These are phyloP conservation scores for Malassezia globosa DNA, from an alignment of 1,284 basidiomycete genomes.

Conservation along the genomic window DNA sequence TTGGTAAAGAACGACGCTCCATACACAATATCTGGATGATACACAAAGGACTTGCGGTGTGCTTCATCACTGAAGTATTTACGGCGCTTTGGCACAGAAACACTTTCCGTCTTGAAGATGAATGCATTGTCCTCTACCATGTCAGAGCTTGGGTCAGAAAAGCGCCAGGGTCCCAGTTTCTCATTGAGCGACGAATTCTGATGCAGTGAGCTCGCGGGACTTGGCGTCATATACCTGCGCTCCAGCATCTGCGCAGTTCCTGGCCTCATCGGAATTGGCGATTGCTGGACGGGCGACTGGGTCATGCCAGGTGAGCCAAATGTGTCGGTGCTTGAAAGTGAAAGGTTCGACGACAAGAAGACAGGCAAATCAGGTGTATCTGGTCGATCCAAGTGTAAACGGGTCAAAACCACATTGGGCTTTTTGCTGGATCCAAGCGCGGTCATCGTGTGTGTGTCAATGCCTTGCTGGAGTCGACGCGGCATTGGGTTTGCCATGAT, in stretches of 20 bases:
- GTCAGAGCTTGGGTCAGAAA: constrained; percentile 45
- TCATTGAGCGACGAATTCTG: constrained; percentile 26
- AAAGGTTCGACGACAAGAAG: constrained; percentile 5
- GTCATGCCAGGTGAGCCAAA: constrained; percentile 1
- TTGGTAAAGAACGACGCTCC: constrained; percentile 38
- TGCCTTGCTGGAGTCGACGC: constrained; percentile 6
- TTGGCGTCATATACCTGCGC: constrained; percentile 6
- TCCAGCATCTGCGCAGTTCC: neutral
- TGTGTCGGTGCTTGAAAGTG: neutral
- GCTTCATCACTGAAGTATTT: constrained; percentile 46
- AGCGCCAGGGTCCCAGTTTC: constrained; percentile 48
- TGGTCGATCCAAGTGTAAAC: constrained; percentile 2
- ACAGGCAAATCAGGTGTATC: constrained; percentile 9
- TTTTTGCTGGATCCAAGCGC: constrained; percentile 15
- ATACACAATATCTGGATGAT: constrained; percentile 46
- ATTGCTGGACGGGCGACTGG: neutral
- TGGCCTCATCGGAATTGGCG: neutral
- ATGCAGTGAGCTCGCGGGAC: neutral
- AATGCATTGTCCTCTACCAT: constrained; percentile 50
- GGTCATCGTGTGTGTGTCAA: constrained; percentile 7
- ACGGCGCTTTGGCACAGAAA: constrained; percentile 45
- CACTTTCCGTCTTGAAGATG: constrained; percentile 46
- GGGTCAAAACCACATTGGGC: neutral
- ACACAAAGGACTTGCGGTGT: constrained; percentile 39
- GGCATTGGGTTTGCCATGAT: neutral